These are phyloP conservation scores for Linum tenue DNA, from an alignment of 345 rosid species.

Conservation along the genomic window DNA sequence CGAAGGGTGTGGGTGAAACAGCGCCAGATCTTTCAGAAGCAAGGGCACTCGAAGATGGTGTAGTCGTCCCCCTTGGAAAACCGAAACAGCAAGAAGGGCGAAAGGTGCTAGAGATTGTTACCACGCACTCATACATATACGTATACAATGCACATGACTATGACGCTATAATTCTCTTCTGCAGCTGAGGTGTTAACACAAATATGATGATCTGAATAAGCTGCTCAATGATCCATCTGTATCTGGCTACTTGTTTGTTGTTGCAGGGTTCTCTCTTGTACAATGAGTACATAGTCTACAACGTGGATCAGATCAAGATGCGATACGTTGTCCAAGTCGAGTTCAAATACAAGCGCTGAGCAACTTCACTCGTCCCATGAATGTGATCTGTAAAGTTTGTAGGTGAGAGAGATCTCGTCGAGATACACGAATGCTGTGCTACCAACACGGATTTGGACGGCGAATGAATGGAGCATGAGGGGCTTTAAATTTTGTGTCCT, in stretches of 20 bases:
- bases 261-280: constrained; percentile 59
- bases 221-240: no score
- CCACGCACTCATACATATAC: not conserved
- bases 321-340: constrained; percentile 67
- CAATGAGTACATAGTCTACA: constrained; percentile 82
- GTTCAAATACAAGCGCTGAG: constrained; percentile 33
- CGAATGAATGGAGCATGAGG: no score
- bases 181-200: no score
- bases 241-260: no score
- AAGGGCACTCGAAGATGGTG: constrained; percentile 50
- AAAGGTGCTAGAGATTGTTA: constrained; percentile 19
- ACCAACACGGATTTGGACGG: no score
- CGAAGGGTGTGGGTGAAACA: constrained; percentile 73
- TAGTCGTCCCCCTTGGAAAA: constrained; percentile 68
- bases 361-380: no score
- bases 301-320: constrained; percentile 75
- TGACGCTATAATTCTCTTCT: no score
- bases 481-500: no score
- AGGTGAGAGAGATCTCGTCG: no score
- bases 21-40: constrained; percentile 59
- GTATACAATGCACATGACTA: not conserved
- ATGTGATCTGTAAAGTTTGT: no score
- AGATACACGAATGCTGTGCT: no score
- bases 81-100: constrained; percentile 33
- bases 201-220: no score